A percentile compares a stretch with the other conserved stretches of the same genome.
Evolutionary conservation across 1,284 basidiomycete genomes (phyloP).

Genomic region (Sanghuangporus weigelae): DNA sequence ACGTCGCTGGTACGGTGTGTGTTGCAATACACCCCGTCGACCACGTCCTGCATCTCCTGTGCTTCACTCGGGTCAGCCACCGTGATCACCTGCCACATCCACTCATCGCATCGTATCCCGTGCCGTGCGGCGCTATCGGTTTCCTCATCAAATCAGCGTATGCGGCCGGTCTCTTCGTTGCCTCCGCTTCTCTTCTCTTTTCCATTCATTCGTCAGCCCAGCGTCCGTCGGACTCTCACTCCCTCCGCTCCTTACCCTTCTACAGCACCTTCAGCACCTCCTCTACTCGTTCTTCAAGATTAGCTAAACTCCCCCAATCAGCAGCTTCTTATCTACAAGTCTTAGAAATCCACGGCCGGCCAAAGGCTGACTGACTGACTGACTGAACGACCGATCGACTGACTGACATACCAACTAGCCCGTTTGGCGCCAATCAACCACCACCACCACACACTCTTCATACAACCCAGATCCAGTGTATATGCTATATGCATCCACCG

Average conservation of each 20-base stretch:
- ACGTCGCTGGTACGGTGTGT: no score
- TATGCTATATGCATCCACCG: background rate
- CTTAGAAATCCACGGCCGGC: no score
- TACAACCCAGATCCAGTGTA: background rate
- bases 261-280: background rate
- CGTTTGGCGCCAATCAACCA: no score
- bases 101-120: no score
- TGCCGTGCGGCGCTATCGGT: background rate
- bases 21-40: no score
- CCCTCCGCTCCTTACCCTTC: background rate
- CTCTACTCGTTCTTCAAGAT: background rate
- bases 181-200: background rate
- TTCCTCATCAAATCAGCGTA: background rate
- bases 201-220: background rate
- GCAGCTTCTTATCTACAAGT: no score
- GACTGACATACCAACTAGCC: background rate
- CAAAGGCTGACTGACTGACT: background rate
- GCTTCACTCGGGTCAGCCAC: no score
- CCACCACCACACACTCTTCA: no score
- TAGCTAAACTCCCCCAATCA: background rate
- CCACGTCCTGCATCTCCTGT: no score
- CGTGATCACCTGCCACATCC: no score
- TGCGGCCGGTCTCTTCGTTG: background rate
- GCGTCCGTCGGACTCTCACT: constrained; percentile 2
- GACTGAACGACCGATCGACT: background rate